These are phyloP conservation scores for Corchorus olitorius DNA, from an alignment of 345 rosid genomes.

Conservation along the genomic window DNA sequence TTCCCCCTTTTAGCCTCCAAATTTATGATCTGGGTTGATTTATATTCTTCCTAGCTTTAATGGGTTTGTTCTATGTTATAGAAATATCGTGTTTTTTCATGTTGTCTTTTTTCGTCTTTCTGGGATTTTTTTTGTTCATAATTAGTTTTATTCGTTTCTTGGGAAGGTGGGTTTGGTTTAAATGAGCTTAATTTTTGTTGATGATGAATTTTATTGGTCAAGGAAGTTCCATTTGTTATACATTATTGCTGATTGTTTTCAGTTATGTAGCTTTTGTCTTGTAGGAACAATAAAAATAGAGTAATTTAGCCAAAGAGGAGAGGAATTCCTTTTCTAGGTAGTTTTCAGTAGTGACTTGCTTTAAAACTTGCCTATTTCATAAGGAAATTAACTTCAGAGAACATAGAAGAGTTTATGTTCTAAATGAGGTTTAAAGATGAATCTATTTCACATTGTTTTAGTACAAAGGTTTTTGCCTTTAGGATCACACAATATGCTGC, in stretches of 20 bases:
- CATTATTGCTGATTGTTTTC: background rate
- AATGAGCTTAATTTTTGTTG: background rate
- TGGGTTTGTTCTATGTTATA: slow-evolving; percentile 25
- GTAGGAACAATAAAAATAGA: background rate
- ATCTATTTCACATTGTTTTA: background rate
- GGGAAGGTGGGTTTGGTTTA: slow-evolving; percentile 10
- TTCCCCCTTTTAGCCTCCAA: background rate
- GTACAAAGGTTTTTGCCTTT: background rate
- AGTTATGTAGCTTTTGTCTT: background rate
- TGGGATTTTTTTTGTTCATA: background rate
- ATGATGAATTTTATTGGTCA: background rate
- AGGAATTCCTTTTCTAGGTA: background rate
- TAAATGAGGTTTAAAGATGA: background rate
- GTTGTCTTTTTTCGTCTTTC: background rate
- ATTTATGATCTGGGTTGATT: slow-evolving; percentile 14
- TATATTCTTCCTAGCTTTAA: slow-evolving; percentile 10
- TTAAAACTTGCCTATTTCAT: background rate
- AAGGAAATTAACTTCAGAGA: background rate
- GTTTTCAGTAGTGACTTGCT: slow-evolving; percentile 1
- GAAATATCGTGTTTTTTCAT: background rate
- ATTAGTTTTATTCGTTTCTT: background rate
- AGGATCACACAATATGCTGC: background rate
- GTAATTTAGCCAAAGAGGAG: background rate
- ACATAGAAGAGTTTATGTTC: background rate
- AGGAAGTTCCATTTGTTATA: background rate